A percentile compares a stretch with the other conserved stretches of the same genome.
Evolutionary conservation across 148 eudicot species (phyloP).

Genomic region (Vaccinium corymbosum): DNA sequence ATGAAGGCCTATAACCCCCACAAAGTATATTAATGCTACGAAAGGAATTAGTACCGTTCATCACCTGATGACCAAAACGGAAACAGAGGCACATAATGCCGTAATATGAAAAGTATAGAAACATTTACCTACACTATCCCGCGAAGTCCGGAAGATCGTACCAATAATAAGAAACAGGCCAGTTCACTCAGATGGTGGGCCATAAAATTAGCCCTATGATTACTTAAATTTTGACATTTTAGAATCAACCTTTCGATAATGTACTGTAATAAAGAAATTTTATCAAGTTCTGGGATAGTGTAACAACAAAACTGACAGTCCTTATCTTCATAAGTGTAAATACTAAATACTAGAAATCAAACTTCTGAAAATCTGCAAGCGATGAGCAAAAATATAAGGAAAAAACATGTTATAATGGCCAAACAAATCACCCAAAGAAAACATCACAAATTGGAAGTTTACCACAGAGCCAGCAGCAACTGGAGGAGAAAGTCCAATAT

Average conservation of each 20-base stretch:
- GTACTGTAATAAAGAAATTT: not conserved
- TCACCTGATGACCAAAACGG: not conserved
- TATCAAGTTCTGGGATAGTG: not conserved
- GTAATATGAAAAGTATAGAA: not conserved
- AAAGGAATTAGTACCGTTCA: not conserved
- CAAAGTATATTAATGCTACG: not conserved
- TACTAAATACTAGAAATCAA: not conserved
- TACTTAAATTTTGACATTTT: not conserved
- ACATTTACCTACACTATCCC: conserved; percentile 6
- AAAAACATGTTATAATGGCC: not conserved
- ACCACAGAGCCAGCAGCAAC: conserved; percentile 63
- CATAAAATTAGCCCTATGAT: not conserved
- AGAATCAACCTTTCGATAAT: not conserved
- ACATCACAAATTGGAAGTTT: conserved; percentile 15
- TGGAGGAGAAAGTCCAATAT: conserved; percentile 75
- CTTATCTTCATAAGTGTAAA: not conserved
- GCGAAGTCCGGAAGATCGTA: not conserved
- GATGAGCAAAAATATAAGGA: not conserved
- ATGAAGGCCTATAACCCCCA: not conserved
- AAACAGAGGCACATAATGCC: not conserved
- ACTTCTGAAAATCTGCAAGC: not conserved
- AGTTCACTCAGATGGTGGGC: not conserved
- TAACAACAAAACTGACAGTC: not conserved
- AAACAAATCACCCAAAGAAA: not conserved
- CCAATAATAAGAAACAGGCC: not conserved